These are phyloP conservation scores for Phytopythium cucurbitacearum DNA, from an alignment of 352 stramenopile species.

Conservation along the genomic window DNA sequence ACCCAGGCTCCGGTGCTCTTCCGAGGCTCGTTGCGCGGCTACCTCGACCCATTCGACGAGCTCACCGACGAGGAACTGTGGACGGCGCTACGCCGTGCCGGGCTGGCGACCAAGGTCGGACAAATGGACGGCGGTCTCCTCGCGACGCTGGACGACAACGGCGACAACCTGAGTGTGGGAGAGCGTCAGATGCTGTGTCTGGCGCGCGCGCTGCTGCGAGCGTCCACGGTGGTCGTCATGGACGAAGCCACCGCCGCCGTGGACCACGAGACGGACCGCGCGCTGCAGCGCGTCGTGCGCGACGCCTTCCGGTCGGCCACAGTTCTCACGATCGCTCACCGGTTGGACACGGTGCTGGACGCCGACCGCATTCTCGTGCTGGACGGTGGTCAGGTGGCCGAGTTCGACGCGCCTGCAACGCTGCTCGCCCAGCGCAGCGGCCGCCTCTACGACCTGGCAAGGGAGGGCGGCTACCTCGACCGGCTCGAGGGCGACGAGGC, in stretches of 20 bases:
- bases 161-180: conserved; percentile 90
- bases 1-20: conserved; percentile 94
- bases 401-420: conserved; percentile 78
- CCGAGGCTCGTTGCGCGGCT: conserved; percentile 88
- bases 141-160: conserved; percentile 81
- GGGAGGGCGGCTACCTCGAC: conserved; percentile 9
- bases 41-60: conserved; percentile 88
- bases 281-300: conserved; percentile 78
- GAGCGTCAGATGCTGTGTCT: conserved; percentile 97
- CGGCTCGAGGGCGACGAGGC: background rate
- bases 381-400: conserved; percentile 83
- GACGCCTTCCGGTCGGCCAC: conserved; percentile 90
- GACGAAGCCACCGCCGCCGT: conserved; percentile 10
- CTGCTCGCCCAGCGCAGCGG: conserved; percentile 38
- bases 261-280: conserved; percentile 67
- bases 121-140: conserved; percentile 53
- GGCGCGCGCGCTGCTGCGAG: conserved; percentile 90
- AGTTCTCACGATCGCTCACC: conserved; percentile 88
- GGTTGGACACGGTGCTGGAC: conserved; percentile 85
- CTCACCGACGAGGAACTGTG: conserved; percentile 24
- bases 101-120: conserved; percentile 61
- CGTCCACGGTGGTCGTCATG: conserved; percentile 78
- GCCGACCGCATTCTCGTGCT: conserved; percentile 96
- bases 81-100: conserved; percentile 40
- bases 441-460: conserved; percentile 26